Evolutionary conservation across 306 rosid genomes (phyloP).

Genomic region (Ammopiptanthus mongolicus): DNA sequence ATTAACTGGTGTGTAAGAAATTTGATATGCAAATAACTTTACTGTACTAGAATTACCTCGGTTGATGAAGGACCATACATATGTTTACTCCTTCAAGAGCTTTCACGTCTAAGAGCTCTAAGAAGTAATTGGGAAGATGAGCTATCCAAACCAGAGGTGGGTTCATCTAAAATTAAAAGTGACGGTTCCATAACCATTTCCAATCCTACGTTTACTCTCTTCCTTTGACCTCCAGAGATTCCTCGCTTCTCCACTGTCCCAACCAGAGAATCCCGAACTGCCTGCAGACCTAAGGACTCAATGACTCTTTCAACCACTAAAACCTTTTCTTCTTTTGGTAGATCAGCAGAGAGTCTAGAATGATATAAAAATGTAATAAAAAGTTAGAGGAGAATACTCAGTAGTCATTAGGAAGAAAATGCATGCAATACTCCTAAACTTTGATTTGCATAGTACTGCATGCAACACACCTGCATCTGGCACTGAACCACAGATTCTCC

Average conservation of each 20-base stretch:
- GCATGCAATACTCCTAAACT: background rate
- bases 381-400: background rate
- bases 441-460: background rate
- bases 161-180: conserved; percentile 94
- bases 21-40: background rate
- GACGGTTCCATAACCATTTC: conserved; percentile 99
- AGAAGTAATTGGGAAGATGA: conserved; percentile 88
- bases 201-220: conserved; percentile 92
- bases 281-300: conserved; percentile 83
- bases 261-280: conserved; percentile 84
- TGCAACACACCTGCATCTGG: conserved; percentile 81
- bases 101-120: conserved; percentile 87
- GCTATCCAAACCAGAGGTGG: conserved; percentile 95
- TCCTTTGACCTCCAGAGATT: conserved; percentile 98
- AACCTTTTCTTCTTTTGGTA: conserved; percentile 83
- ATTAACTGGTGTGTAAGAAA: background rate
- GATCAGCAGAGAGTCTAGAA: conserved; percentile 77
- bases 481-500: conserved; percentile 98
- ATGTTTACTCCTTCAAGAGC: conserved; percentile 97
- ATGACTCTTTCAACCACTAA: conserved; percentile 96
- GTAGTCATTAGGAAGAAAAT: background rate
- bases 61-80: conserved; percentile 97
- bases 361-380: background rate
- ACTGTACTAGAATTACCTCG: conserved; percentile 54
- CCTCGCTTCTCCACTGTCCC: conserved; percentile 95